These are phyloP conservation scores for Plasmodium chabaudi DNA, from an alignment of 169 alveolate genomes.

Conservation along the genomic window DNA sequence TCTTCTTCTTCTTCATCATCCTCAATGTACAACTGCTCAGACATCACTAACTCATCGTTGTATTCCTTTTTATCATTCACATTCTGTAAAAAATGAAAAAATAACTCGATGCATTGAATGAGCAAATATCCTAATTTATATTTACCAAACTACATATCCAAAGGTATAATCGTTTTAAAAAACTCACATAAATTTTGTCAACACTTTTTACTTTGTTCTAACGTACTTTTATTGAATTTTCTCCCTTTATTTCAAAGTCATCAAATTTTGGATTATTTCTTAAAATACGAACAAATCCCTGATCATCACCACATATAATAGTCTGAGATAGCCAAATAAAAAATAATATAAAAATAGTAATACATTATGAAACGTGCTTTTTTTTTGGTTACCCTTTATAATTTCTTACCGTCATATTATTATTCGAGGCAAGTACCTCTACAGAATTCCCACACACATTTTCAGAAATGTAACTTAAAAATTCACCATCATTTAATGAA, in stretches of 20 bases:
- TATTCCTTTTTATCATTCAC: background rate
- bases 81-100: constrained; percentile 13
- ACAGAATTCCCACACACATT: constrained; percentile 68
- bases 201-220: background rate
- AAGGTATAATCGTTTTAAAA: too few species aligned
- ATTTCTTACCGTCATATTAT: constrained; percentile 40
- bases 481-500: constrained; percentile 70
- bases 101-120: too few species aligned
- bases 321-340: constrained; percentile 16
- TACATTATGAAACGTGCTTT: background rate
- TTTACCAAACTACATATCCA: too few species aligned
- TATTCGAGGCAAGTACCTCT: constrained; percentile 68
- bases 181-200: too few species aligned
- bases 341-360: background rate
- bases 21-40: constrained; percentile 2
- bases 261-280: constrained; percentile 70
- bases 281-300: constrained; percentile 57
- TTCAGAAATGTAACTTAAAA: constrained; percentile 67
- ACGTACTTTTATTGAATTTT: background rate
- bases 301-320: constrained; percentile 66
- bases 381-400: background rate
- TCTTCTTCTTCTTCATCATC: background rate
- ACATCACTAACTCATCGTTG: background rate
- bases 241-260: constrained; percentile 34
- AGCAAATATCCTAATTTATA: too few species aligned